Evolutionary conservation across 495 filamentous ascomycete genomes (phyloP).

Genomic region (Hypoxylon lenormandii): DNA sequence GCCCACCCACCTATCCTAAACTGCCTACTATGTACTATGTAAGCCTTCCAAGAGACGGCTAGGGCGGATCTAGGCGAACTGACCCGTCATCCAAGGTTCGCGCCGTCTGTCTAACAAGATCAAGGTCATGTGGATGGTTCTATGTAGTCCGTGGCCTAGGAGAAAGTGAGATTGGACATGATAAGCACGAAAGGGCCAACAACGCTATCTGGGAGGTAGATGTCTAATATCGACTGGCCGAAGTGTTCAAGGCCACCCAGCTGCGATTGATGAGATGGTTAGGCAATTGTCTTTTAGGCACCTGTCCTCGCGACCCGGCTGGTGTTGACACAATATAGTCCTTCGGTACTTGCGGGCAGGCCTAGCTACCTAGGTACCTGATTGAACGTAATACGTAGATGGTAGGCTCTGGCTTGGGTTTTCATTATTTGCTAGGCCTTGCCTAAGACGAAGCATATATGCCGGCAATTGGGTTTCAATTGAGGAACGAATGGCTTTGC

Average conservation of each 20-base stretch:
- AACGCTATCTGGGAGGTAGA: conserved; percentile 7
- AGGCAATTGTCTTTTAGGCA: conserved; percentile 41
- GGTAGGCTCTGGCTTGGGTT: conserved; percentile 5
- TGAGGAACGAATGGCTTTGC: conserved; percentile 16
- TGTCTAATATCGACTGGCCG: conserved; percentile 13
- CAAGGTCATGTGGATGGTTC: conserved; percentile 38
- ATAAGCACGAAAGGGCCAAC: conserved; percentile 26
- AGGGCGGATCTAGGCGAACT: conserved; percentile 44
- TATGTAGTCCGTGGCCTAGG: background rate
- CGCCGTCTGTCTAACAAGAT: conserved; percentile 26
- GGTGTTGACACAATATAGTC: conserved; percentile 7
- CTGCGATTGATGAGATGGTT: conserved; percentile 28
- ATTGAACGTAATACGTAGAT: background rate
- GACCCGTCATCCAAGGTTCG: conserved; percentile 19
- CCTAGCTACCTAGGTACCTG: conserved; percentile 17
- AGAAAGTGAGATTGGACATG: conserved; percentile 8
- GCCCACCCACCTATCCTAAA: background rate
- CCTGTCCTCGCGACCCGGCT: conserved; percentile 24
- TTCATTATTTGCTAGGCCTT: conserved; percentile 19
- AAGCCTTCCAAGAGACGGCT: conserved; percentile 24
- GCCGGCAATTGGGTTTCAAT: conserved; percentile 43
- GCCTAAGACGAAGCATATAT: conserved; percentile 25
- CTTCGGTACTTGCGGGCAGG: conserved; percentile 30
- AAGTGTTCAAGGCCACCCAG: conserved; percentile 12
- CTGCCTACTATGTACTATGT: no score